Base-by-base conservation (phyloP, 768 basidiomycete species). In the Lentinula lateritia region DNA sequence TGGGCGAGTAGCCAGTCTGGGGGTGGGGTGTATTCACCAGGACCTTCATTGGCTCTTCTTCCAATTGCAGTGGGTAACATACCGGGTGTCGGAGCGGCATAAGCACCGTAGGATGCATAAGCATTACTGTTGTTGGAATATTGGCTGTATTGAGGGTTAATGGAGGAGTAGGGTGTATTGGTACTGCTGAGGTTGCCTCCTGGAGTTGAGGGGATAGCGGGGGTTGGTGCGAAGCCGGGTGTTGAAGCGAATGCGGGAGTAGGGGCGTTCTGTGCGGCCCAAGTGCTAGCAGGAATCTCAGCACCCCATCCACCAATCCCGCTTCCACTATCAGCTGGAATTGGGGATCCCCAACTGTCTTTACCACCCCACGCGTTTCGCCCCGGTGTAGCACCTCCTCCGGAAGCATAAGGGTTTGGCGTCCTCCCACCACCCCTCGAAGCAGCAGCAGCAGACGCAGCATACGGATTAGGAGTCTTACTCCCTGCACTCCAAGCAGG, bases 401-500 rank as follows among this genome's bases (percentile, higher is more conserved):
- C 53, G 42, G 81, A 35, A 70, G 50, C 73, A 61, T 83, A 79
- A 0, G 85, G 83, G 63, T 86, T 85, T 7, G 87, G 87, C 2
- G 86, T 87, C 41, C 43, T n/a, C 1, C 81, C 74, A 0, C 75
- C 72, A 5, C 75, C 72, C 60, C 74, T 76, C 84, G 80, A 85
- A 20, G 28, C 28, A 28, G 28, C 23, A 23, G 23, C 28, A 28
- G 28, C 28, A 28, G 28, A 28, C 0, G 28, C 28, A 28, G 28
- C 28, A 28, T 28, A 28, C 28, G 80, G 83, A 64, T 86, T 92
- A 4, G 90, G 89, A 1, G 90, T 91, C 59, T 83, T 76, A 34
- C 84, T 82, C 48, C 76, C 75, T 5, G 80, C 81, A 64, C 78
- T 82, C 81, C 87, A 88, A 12, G 87, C 88, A 0, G 90, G 90